A percentile compares a stretch with the other conserved stretches of the same genome.
Conservation (phyloP, 352 stramenopile species). For the Globisporangium spinosum region DNA sequence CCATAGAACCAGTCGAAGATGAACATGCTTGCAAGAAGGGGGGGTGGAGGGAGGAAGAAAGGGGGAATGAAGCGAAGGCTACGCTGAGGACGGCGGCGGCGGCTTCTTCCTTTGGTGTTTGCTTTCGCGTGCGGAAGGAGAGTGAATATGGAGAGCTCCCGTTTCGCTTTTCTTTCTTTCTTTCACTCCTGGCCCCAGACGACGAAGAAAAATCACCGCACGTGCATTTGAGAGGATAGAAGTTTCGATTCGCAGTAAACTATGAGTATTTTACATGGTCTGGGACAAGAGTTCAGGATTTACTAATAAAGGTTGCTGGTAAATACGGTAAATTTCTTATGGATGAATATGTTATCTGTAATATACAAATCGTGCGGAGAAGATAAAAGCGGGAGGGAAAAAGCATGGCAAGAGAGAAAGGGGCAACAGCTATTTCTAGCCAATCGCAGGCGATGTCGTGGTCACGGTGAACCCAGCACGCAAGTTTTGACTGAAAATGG, state of each 20-base stretch:
- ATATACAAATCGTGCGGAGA: neutral
- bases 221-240: slow-evolving; percentile 2
- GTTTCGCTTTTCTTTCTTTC: slow-evolving; percentile 15
- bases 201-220: slow-evolving; percentile 17
- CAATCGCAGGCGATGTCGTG: neutral
- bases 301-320: neutral
- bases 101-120: neutral
- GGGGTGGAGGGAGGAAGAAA: neutral
- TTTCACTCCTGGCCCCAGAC: slow-evolving; percentile 28
- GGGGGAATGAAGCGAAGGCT: neutral
- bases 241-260: neutral
- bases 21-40: slow-evolving; percentile 69
- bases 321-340: too few species aligned
- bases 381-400: slow-evolving; percentile 1
- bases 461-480: neutral
- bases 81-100: neutral
- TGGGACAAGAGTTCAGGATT: accelerated
- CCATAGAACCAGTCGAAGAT: slow-evolving; percentile 96
- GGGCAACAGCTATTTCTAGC: neutral
- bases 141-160: slow-evolving; percentile 8
- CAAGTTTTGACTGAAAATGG: too few species aligned
- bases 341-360: neutral
- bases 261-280: neutral
- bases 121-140: neutral
- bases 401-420: neutral